These are phyloP conservation scores for Spatholobus suberectus DNA, from an alignment of 306 rosid species.

Conservation along the genomic window DNA sequence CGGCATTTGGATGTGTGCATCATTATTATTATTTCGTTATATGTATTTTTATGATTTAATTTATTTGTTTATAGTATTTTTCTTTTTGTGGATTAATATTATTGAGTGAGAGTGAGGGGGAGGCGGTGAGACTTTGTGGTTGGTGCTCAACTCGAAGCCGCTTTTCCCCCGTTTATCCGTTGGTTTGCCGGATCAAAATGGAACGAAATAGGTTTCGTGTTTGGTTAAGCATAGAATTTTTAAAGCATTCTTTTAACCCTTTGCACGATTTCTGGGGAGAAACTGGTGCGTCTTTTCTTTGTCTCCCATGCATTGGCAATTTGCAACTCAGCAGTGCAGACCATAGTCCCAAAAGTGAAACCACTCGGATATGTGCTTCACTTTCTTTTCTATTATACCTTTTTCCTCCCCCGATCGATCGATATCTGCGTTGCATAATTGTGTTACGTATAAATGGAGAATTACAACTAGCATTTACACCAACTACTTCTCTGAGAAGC, in stretches of 20 bases:
- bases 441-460: constrained; percentile 46
- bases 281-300: constrained; percentile 32
- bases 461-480: constrained; percentile 45
- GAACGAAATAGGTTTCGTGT: constrained; percentile 74
- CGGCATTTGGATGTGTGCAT: constrained; percentile 52
- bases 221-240: constrained; percentile 59
- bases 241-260: constrained; percentile 20
- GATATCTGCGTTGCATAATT: neutral
- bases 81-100: constrained; percentile 45
- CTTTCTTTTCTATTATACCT: neutral
- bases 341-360: constrained; percentile 38
- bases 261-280: constrained; percentile 50
- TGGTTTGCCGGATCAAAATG: constrained; percentile 74
- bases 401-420: neutral
- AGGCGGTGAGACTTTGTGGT: constrained; percentile 59
- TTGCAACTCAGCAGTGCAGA: neutral
- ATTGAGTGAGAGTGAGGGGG: too few species aligned
- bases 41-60: constrained; percentile 34
- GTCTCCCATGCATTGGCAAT: constrained; percentile 52
- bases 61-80: constrained; percentile 46
- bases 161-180: constrained; percentile 76
- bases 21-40: neutral
- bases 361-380: neutral
- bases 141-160: constrained; percentile 78
- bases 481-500: constrained; percentile 58